Base-by-base conservation (phyloP, 2,329 filamentous ascomycete genomes). In the Trichoderma arundinaceum region DNA sequence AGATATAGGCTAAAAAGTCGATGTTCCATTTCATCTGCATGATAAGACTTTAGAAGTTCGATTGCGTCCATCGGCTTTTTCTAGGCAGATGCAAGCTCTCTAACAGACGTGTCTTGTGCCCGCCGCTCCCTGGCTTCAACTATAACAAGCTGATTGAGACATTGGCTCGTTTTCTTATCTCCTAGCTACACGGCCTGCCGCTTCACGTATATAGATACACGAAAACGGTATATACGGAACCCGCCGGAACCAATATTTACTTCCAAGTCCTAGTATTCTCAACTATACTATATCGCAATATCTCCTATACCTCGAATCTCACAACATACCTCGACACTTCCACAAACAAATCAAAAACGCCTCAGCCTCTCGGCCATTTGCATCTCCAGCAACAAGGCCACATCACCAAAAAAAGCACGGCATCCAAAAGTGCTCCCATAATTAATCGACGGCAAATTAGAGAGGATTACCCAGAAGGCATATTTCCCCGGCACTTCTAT, bases 401-500 rank as follows among this genome's bases (percentile, higher is more conserved):
- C 35, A 57, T 44, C 22, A 10, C 39, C 19, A 28, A 28, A 35
- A 43, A 12, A 43, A 17, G 19, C 17, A 9, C 15, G 17, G 52
- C 19, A 38, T 22, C 10, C 13, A 10, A 41, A 32, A 10, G 17
- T n/a, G 17, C 38, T 56, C 39, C n/a, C 39, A 33, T 33, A 12
- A 9, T 51, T n/a, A 28, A 13, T 28, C 4, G 19, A 13, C 38
- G 58, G 58, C 19, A 61, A 61, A 61, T 52, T 61, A 52, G 35
- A 28, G 4, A 4, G 44, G 28, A 9, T 49, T 17, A 43, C 53
- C 53, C 53, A 17, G 57, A 49, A 15, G 15, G 38, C 12, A 49
- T 44, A 62, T 35, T 52, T 44, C 59, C 22, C 59, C 59, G 59
- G 59, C 59, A 62, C 51, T 51, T 53, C 59, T 44, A 15, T 35